These are phyloP conservation scores for Ascochyta clinopodiicola DNA, from an alignment of 2,329 filamentous ascomycete genomes.

Conservation along the genomic window DNA sequence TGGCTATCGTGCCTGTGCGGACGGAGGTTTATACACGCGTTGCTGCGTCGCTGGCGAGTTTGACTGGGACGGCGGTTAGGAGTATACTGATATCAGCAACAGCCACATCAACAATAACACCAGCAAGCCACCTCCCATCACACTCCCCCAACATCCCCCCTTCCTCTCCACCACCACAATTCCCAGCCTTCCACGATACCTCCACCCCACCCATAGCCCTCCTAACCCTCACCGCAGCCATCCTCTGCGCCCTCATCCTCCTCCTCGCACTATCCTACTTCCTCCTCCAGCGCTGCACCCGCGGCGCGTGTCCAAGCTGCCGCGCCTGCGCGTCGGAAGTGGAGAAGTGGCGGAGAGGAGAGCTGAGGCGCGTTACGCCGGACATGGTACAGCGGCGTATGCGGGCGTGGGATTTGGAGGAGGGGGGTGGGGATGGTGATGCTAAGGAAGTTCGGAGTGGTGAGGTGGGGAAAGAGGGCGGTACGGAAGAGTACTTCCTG, in stretches of 20 bases:
- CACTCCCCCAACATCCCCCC: no score
- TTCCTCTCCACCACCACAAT: not conserved
- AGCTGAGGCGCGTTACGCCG: not conserved
- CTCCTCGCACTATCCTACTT: slow-evolving; percentile 1
- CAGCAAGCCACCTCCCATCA: no score
- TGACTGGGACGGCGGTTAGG: no score
- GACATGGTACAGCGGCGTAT: not conserved
- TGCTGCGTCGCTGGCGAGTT: not conserved
- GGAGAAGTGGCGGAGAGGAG: slow-evolving; percentile 1
- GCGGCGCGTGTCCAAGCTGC: not conserved
- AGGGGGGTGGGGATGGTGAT: not conserved
- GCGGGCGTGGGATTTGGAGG: not conserved
- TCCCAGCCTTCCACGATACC: not conserved
- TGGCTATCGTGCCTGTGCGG: not conserved
- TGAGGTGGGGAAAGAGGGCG: not conserved
- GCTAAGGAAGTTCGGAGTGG: not conserved
- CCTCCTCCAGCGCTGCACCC: not conserved
- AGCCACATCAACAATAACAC: not conserved
- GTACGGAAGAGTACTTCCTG: not conserved
- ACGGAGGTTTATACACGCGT: not conserved
- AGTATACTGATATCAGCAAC: no score
- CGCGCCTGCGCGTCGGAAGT: not conserved
- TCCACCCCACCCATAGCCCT: not conserved
- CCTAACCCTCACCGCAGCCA: not conserved
- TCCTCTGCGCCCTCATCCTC: not conserved